A percentile compares a stretch with the other conserved stretches of the same genome.
These are phyloP conservation scores for Lepidopterella palustris DNA, from an alignment of 495 filamentous ascomycete species.

Conservation along the genomic window DNA sequence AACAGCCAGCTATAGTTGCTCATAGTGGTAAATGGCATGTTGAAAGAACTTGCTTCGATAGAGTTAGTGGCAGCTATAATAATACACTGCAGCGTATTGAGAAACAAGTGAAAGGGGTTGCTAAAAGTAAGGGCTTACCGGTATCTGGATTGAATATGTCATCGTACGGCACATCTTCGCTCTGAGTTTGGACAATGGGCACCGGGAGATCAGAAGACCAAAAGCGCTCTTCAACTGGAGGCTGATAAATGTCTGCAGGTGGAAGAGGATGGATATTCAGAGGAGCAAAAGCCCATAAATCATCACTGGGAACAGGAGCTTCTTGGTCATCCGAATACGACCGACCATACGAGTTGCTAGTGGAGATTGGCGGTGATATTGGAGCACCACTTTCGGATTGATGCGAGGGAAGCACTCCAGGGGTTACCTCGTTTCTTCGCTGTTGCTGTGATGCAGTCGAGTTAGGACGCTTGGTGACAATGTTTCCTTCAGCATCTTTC, in stretches of 20 bases:
- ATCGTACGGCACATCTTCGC: constrained; percentile 38
- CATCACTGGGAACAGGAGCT: constrained; percentile 4
- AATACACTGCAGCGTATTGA: neutral
- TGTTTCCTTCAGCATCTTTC: constrained; percentile 50
- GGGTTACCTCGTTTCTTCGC: neutral
- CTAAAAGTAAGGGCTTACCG: neutral
- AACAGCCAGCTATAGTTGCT: constrained; percentile 55
- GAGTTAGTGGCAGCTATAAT: constrained; percentile 14
- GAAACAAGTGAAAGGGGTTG: too few species aligned
- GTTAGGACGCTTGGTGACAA: constrained; percentile 39
- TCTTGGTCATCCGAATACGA: constrained; percentile 16
- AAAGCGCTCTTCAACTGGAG: constrained; percentile 13
- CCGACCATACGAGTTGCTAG: constrained; percentile 15
- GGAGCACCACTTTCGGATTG: constrained; percentile 8
- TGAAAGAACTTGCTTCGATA: constrained; percentile 45
- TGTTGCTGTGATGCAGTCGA: neutral
- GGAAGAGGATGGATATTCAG: neutral
- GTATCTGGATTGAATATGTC: constrained; percentile 41
- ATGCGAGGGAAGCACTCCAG: neutral
- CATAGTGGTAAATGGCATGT: constrained; percentile 51
- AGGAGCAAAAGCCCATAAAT: constrained; percentile 11
- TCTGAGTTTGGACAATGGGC: neutral
- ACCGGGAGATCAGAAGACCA: constrained; percentile 14
- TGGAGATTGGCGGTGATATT: constrained; percentile 27
- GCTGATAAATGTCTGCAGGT: neutral